Evolutionary conservation across 2,329 filamentous ascomycete species (phyloP).

Genomic region (Zarea fungicola): DNA sequence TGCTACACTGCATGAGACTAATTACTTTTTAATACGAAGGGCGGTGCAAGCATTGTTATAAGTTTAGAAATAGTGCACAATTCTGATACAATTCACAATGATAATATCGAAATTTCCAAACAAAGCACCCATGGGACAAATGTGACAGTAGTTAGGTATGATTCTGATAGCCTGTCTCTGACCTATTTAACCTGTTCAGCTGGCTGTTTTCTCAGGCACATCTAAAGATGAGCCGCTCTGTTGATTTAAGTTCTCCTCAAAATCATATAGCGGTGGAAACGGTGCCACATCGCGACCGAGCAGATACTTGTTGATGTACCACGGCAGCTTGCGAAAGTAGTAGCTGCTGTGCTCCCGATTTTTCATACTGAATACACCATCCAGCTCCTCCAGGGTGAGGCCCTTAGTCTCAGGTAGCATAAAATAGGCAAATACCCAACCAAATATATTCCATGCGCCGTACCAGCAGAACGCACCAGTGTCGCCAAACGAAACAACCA

Average conservation of each 20-base stretch:
- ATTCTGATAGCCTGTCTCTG: neutral
- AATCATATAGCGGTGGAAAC: constrained; percentile 27
- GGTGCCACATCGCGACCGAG: constrained; percentile 24
- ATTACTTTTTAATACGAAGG: too few relatives aligned
- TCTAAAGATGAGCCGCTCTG: neutral
- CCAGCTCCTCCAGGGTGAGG: constrained; percentile 56
- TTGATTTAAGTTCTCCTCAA: constrained; percentile 10
- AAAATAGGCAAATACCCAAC: constrained; percentile 46
- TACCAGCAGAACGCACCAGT: constrained; percentile 31
- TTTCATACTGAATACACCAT: constrained; percentile 24
- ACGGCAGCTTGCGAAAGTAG: constrained; percentile 26
- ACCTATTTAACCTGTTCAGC: neutral
- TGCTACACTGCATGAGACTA: too few relatives aligned
- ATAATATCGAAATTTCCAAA: too few relatives aligned
- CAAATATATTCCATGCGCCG: constrained; percentile 25
- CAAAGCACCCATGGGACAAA: too few relatives aligned
- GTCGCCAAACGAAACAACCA: constrained; percentile 18
- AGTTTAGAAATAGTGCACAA: too few relatives aligned
- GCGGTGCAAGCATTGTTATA: too few relatives aligned
- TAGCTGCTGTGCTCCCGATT: constrained; percentile 23
- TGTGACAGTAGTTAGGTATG: too few relatives aligned
- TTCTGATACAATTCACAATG: too few relatives aligned
- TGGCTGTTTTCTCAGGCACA: neutral
- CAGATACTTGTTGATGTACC: constrained; percentile 28
- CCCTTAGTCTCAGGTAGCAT: constrained; percentile 58